Base-by-base conservation (phyloP, 495 filamentous ascomycete species). In the Trichoderma parareesei region DNA sequence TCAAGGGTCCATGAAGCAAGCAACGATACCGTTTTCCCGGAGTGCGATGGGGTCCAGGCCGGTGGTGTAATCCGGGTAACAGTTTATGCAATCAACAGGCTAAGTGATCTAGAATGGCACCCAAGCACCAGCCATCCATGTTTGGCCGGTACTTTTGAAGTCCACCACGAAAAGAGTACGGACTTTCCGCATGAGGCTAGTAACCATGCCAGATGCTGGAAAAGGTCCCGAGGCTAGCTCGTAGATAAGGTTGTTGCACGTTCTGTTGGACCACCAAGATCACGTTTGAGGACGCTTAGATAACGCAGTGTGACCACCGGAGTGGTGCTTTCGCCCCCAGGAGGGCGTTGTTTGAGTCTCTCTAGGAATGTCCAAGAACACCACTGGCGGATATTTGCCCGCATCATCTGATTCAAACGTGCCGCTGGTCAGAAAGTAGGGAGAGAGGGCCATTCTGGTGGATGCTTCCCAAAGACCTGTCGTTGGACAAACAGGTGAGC, bases 51-150 rank as follows among this genome's bases (percentile, higher is more conserved):
- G n/a, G n/a, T 49, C 46, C 4, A 27, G 46, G 20, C 10, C 53
- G 53, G 53, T 57, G 53, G 53, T 57, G 53, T 57, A 57, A 57
- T 57, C 35, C 53, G 10, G 27, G 53, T 57, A 27, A 57, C 27
- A 57, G 8, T 14, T 57, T 57, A 57, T 57, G 53, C 53, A 10
- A 57, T 57, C 53, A 57, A 57, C 13, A 57, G 53, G 11, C 10
- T 37, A 33, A n/a, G 33, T 57, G 27, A 9, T 57, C 11, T 57
- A 33, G 27, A 57, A 35, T 57, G 53, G 27, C 9, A 57, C 10
- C 27, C 10, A 57, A 57, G 14, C 20, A 37, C 9, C 53, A 57
- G n/a, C 27, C 37, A 57, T 14, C 10, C 9, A 37, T 9, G 20
- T 57, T 57, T 37, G 27, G 53, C 2, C 10, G 53, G 53, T 33